Conservation (phyloP, 352 stramenopile genomes). For the Aphanomyces euteiches region DNA sequence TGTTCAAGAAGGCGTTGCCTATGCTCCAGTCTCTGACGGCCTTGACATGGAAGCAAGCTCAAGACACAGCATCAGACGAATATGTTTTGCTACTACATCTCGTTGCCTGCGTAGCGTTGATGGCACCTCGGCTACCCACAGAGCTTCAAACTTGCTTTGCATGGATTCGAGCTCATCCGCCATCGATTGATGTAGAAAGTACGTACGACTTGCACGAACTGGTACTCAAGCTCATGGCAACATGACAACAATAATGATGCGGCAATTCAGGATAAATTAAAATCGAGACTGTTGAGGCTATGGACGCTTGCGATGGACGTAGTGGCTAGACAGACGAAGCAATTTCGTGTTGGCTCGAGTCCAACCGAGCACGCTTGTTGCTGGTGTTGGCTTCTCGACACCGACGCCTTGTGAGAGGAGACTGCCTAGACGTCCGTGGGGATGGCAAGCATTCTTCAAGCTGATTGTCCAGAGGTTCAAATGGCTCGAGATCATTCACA, state of each 20-base stretch:
- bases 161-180: slow-evolving; percentile 60
- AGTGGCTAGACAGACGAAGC: slow-evolving; percentile 22
- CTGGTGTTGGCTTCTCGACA: slow-evolving; percentile 20
- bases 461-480: slow-evolving; percentile 8
- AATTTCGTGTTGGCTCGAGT: background rate
- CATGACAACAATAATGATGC: background rate
- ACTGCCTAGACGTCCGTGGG: background rate
- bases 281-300: slow-evolving; percentile 19
- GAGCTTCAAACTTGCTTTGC: slow-evolving; percentile 33
- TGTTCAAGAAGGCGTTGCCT: slow-evolving; percentile 38
- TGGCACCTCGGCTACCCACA: slow-evolving; percentile 45
- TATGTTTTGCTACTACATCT: slow-evolving; percentile 78
- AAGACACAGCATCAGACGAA: slow-evolving; percentile 36
- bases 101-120: slow-evolving; percentile 63
- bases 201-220: slow-evolving; percentile 68
- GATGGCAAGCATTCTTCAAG: slow-evolving; percentile 15
- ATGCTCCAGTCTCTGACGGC: slow-evolving; percentile 53
- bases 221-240: slow-evolving; percentile 30
- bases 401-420: slow-evolving; percentile 12
- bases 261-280: slow-evolving; percentile 30
- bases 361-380: slow-evolving; percentile 23
- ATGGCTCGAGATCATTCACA: slow-evolving; percentile 13
- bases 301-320: background rate
- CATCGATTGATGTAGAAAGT: slow-evolving; percentile 48
- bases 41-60: slow-evolving; percentile 45